Evolutionary conservation across 2,329 filamentous ascomycete genomes (phyloP).

Genomic region (Claviceps citrina): DNA sequence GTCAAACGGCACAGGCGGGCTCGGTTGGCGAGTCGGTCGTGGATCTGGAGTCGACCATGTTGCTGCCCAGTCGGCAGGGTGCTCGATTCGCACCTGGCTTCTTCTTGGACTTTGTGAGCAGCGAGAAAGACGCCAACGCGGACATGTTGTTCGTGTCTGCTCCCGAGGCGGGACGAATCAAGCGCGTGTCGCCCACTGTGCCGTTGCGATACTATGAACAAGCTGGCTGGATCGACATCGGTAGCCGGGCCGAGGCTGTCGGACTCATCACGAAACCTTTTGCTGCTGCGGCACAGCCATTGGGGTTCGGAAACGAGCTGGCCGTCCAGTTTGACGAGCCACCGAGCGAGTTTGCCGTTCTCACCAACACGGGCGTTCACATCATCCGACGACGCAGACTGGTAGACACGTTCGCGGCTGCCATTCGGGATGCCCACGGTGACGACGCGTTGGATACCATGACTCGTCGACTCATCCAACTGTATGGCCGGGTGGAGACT

Average conservation of each 20-base stretch:
- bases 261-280: conserved; percentile 63
- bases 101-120: conserved; percentile 70
- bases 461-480: conserved; percentile 66
- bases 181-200: conserved; percentile 37
- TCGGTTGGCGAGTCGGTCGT: conserved; percentile 23
- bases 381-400: conserved; percentile 69
- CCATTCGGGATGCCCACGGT: conserved; percentile 56
- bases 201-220: conserved; percentile 57
- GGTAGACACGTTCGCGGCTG: conserved; percentile 80
- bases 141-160: conserved; percentile 71
- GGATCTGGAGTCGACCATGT: conserved; percentile 33
- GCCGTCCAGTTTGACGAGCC: conserved; percentile 87
- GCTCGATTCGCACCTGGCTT: conserved; percentile 69
- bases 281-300: conserved; percentile 47
- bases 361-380: conserved; percentile 84
- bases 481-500: conserved; percentile 79
- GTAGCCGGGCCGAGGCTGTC: conserved; percentile 59
- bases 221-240: conserved; percentile 63
- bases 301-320: conserved; percentile 86
- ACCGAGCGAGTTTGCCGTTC: conserved; percentile 69
- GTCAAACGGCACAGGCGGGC: conserved; percentile 10
- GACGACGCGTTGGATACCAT: conserved; percentile 71
- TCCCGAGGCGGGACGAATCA: conserved; percentile 77
- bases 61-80: conserved; percentile 35
- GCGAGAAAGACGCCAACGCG: conserved; percentile 40